Base-by-base conservation (phyloP, 495 filamentous ascomycete genomes). In the Penicillium dipodomyicola region DNA sequence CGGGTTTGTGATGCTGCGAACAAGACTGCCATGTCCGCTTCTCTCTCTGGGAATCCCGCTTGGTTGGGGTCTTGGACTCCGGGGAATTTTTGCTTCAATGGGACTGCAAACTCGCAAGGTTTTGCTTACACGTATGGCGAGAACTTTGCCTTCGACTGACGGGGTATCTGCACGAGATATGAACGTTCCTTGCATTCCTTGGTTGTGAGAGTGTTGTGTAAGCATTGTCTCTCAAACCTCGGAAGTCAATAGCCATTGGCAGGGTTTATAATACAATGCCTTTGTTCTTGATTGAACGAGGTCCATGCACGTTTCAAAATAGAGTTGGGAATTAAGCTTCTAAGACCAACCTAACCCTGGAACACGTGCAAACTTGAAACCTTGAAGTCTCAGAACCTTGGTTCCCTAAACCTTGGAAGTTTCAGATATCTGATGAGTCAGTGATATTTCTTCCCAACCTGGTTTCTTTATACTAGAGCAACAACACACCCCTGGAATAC, bases 31-130 rank as follows among this genome's bases (percentile, higher is more conserved):
- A 14, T 19, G 1, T 43, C 37, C 2, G 17, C 39, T 30, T n/a
- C 50, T 33, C n/a, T 19, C 10, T 27, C 29, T 19, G 45, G 32
- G 5, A 40, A 19, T 40, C 49, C 35, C 17, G 37, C 39, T 41
- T 52, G 50, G 50, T 49, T 49, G 47, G 30, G 29, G 12, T 23
- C 30, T 37, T 49, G 47, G 32, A 17, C 11, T 9, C 30, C 30
- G 2, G 47, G 47, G 5, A 17, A 12, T 10, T 12, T 6, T 15
- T 49, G 14, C 12, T 25, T 32, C 10, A 19, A 32, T 32, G 29
- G 27, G n/a, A 29, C 22, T 15, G 2, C 19, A 12, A 29, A 45
- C 15, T 12, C 11, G 12, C 43, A 27, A 5, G 0, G 3, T 45
- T 8, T n/a, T 15, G 14, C 25, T 10, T 10, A 30, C 3, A 27